Percentiles rank a stretch among this genome's conserved stretches.
Evolutionary conservation across 371 early-diverging fungal genomes (phyloP).

Genomic region (Aphelidium insulamus): DNA sequence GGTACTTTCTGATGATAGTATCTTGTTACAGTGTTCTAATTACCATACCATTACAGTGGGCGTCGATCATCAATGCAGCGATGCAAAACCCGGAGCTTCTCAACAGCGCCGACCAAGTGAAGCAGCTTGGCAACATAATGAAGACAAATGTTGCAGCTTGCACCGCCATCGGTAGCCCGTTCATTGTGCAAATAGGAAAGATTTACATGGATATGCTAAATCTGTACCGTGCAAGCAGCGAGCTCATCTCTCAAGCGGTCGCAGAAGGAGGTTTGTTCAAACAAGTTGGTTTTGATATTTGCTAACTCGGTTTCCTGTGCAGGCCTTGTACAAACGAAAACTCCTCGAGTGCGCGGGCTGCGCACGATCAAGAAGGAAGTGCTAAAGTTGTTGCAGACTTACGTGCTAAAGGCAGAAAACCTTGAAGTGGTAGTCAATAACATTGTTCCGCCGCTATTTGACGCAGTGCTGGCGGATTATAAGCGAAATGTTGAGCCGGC

Average conservation of each 20-base stretch:
- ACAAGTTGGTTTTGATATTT: slow-evolving; percentile 3
- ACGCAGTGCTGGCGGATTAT: slow-evolving; percentile 75
- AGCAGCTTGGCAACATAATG: slow-evolving; percentile 70
- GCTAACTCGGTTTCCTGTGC: slow-evolving; percentile 1
- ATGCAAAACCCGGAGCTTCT: slow-evolving; percentile 41
- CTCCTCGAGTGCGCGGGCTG: slow-evolving; percentile 73
- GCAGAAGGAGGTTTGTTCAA: slow-evolving; percentile 35
- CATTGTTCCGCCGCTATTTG: slow-evolving; percentile 76
- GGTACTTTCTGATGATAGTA: slow-evolving; percentile 12
- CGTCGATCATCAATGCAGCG: slow-evolving; percentile 40
- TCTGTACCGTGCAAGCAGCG: slow-evolving; percentile 67
- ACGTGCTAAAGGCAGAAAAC: slow-evolving; percentile 58
- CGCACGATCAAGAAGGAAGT: slow-evolving; percentile 88
- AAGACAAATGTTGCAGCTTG: slow-evolving; percentile 86
- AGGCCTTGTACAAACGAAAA: slow-evolving; percentile 61
- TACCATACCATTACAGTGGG: too few relatives aligned
- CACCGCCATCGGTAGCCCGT: slow-evolving; percentile 62
- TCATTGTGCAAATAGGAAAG: slow-evolving; percentile 54
- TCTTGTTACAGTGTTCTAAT: slow-evolving; percentile 39
- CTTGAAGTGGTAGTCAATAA: slow-evolving; percentile 38
- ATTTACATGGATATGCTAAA: slow-evolving; percentile 74
- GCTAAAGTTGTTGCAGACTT: slow-evolving; percentile 65
- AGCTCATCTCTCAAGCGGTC: slow-evolving; percentile 52
- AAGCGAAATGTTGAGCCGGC: slow-evolving; percentile 58
- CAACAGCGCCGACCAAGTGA: slow-evolving; percentile 53